Conservation (phyloP, 306 rosid species). For the Alnus rubra region DNA sequence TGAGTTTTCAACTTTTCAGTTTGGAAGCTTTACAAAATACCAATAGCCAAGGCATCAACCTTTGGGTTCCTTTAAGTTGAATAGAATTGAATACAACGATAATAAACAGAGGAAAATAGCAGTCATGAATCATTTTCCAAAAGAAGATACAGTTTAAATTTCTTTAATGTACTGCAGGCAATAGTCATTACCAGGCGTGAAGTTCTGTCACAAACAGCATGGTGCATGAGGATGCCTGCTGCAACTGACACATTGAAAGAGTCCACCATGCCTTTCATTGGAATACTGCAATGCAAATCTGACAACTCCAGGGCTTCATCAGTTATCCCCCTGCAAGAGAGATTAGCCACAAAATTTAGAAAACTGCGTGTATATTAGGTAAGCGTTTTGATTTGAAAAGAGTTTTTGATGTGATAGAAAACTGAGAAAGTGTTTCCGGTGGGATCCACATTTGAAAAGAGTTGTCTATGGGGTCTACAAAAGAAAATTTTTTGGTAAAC, state of each 20-base stretch:
- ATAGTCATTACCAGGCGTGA: constrained; percentile 65
- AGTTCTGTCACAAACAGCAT: constrained; percentile 79
- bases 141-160: background rate
- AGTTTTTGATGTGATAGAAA: too few species aligned
- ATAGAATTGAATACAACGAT: background rate
- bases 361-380: too few species aligned
- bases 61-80: constrained; percentile 1
- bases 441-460: too few species aligned
- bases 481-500: too few species aligned
- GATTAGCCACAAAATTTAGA: background rate
- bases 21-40: background rate
- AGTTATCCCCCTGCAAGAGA: constrained; percentile 72
- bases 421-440: too few species aligned
- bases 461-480: too few species aligned
- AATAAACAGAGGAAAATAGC: background rate
- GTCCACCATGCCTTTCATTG: constrained; percentile 96
- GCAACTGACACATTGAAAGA: constrained; percentile 97
- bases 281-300: constrained; percentile 80
- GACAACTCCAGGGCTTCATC: constrained; percentile 85
- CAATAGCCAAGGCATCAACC: background rate
- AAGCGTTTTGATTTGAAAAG: too few species aligned
- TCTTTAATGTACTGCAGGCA: constrained; percentile 13
- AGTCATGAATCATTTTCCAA: background rate
- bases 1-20: constrained; percentile 10
- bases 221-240: constrained; percentile 95